These are phyloP conservation scores for Coemansia sp. DNA, from an alignment of 192 early-diverging fungal genomes.

Conservation along the genomic window DNA sequence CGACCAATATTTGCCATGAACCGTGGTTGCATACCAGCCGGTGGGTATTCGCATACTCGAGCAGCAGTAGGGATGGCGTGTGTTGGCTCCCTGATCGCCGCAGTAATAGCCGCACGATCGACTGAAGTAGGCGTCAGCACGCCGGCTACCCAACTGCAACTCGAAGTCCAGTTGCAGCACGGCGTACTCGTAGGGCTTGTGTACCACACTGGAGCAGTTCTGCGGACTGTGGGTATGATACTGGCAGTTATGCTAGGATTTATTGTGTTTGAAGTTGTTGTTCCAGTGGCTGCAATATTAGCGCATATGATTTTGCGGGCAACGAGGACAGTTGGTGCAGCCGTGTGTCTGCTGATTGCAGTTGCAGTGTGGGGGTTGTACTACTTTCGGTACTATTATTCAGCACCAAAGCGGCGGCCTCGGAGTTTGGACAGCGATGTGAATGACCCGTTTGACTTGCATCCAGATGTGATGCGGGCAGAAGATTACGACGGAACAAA, in stretches of 20 bases:
- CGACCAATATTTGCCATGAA: neutral
- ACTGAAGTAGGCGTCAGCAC: neutral
- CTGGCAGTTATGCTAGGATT: neutral
- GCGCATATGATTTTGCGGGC: neutral
- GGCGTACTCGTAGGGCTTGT: neutral
- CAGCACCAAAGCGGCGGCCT: conserved; percentile 28
- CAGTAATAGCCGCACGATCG: neutral
- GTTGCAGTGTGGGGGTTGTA: conserved; percentile 27
- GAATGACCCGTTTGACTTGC: conserved; percentile 42
- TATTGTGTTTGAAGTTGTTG: neutral
- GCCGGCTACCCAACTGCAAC: neutral
- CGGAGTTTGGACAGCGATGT: conserved; percentile 9
- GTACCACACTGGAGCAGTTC: neutral
- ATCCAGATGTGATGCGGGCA: conserved; percentile 34
- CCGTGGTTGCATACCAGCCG: neutral
- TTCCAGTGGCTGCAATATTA: neutral
- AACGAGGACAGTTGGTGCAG: neutral
- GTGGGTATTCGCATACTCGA: neutral
- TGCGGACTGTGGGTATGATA: neutral
- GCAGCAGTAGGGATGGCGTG: neutral
- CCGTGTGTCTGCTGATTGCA: neutral
- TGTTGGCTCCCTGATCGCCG: neutral
- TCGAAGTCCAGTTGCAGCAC: neutral
- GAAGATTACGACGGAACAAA: conserved; percentile 35
- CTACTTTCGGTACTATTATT: conserved; percentile 47